phyloP scores from a whole-genome alignment of 768 basidiomycete genomes.

The Tephrocybe sp. region DNA sequence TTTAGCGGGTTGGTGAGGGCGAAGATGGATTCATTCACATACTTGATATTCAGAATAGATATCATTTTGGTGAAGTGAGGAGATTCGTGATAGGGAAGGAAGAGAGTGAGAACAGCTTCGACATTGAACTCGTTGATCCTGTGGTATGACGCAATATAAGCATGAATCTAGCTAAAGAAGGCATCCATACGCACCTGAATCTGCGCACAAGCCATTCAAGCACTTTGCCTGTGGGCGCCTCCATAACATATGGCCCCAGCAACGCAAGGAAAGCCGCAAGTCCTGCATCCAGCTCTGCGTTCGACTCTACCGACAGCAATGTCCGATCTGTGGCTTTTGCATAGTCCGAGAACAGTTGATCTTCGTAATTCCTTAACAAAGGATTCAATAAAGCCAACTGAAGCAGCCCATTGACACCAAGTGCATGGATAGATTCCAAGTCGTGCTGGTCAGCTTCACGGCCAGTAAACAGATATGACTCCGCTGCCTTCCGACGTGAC shows the following conservation, averaged over 20 bases:
- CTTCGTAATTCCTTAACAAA: conserved; percentile 60
- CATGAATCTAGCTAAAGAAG: background rate
- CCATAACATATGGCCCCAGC: conserved; percentile 80
- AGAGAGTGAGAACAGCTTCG: conserved; percentile 70
- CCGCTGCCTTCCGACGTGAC: conserved; percentile 58
- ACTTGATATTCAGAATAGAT: conserved; percentile 80
- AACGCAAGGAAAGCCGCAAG: conserved; percentile 65
- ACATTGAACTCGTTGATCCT: conserved; percentile 96
- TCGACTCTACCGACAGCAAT: conserved; percentile 61
- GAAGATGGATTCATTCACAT: conserved; percentile 29
- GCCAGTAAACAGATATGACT: conserved; percentile 89
- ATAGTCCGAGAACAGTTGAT: conserved; percentile 75
- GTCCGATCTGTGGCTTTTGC: conserved; percentile 80
- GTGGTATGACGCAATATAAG: conserved; percentile 9
- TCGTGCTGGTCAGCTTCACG: conserved; percentile 84
- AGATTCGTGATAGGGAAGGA: conserved; percentile 94
- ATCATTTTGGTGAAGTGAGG: conserved; percentile 94
- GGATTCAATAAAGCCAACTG: conserved; percentile 68
- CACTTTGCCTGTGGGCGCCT: conserved; percentile 77
- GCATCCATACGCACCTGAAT: conserved; percentile 66
- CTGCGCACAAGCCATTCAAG: conserved; percentile 94
- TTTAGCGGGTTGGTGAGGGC: conserved; percentile 1
- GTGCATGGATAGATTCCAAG: conserved; percentile 79
- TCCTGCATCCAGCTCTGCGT: conserved; percentile 57
- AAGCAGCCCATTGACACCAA: conserved; percentile 76